Conservation (phyloP, 768 basidiomycete genomes). For the Pleurotus cornucopiae region DNA sequence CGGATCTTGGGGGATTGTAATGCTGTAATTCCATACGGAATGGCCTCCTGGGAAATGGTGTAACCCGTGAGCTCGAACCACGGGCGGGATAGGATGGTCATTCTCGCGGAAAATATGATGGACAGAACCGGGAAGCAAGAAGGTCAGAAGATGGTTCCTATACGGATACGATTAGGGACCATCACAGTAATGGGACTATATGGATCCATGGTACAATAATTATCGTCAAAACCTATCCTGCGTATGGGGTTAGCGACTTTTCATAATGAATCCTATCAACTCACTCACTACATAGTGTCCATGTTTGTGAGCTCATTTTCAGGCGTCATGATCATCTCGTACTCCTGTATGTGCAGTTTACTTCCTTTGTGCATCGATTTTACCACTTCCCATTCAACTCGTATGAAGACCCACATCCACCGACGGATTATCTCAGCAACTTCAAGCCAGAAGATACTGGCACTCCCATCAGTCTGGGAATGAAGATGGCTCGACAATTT, state of each 20-base stretch:
- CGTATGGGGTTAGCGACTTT: background rate
- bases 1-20: conserved; percentile 1
- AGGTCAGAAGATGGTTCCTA: background rate
- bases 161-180: background rate
- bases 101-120: conserved; percentile 2
- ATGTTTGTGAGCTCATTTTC: conserved; percentile 13
- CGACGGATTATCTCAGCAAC: conserved; percentile 82
- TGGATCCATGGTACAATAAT: background rate
- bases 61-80: background rate
- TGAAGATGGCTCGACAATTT: conserved; percentile 87
- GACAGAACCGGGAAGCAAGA: conserved; percentile 3
- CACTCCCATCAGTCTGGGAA: conserved; percentile 69
- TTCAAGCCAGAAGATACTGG: conserved; percentile 87
- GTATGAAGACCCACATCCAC: conserved; percentile 98
- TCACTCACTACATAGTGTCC: conserved; percentile 2
- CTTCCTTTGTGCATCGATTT: conserved; percentile 39
- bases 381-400: conserved; percentile 95
- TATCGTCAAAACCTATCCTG: background rate
- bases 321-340: conserved; percentile 6
- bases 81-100: background rate
- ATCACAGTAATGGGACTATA: background rate
- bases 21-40: background rate
- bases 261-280: background rate
- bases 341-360: background rate
- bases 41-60: background rate